A percentile compares a stretch with the other conserved stretches of the same genome.
Evolutionary conservation across 768 basidiomycete species (phyloP).

Genomic region (Tulasnella sp.): DNA sequence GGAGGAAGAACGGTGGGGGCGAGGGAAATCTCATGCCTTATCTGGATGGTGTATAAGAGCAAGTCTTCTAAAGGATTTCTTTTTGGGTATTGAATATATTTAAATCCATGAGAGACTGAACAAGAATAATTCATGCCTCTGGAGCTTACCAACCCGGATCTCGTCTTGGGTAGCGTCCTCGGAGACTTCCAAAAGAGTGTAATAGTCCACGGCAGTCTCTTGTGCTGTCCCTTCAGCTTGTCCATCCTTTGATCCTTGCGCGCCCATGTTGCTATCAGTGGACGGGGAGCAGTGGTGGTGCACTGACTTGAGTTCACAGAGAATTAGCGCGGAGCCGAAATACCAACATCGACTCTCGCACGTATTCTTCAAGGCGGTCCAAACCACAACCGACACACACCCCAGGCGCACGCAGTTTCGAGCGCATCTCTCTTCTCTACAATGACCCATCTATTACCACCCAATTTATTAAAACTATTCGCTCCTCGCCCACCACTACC

Average conservation of each 20-base stretch:
- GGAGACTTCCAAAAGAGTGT: constrained; percentile 68
- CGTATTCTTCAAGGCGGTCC: neutral
- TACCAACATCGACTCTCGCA: neutral
- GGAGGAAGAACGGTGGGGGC: neutral
- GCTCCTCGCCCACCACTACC: constrained; percentile 86
- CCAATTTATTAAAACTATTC: constrained; percentile 94
- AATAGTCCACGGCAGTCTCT: constrained; percentile 54
- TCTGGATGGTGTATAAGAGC: constrained; percentile 84
- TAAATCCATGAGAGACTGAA: neutral
- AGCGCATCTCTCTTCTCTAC: neutral
- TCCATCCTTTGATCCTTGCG: constrained; percentile 51
- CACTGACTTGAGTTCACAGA: neutral
- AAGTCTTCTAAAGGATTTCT: constrained; percentile 78
- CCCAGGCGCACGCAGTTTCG: neutral
- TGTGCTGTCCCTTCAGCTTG: constrained; percentile 26
- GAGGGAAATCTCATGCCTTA: constrained; percentile 29
- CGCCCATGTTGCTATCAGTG: constrained; percentile 46
- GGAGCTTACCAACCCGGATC: constrained; percentile 60
- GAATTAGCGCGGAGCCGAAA: neutral
- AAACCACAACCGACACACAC: constrained; percentile 13
- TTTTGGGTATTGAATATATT: constrained; percentile 11
- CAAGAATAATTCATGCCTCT: constrained; percentile 1
- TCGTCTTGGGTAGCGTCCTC: constrained; percentile 81
- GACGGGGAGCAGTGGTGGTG: neutral
- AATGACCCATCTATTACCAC: constrained; percentile 77